phyloP scores from a whole-genome alignment of 2,329 filamentous ascomycete genomes.

The Monosporascus sp. region DNA sequence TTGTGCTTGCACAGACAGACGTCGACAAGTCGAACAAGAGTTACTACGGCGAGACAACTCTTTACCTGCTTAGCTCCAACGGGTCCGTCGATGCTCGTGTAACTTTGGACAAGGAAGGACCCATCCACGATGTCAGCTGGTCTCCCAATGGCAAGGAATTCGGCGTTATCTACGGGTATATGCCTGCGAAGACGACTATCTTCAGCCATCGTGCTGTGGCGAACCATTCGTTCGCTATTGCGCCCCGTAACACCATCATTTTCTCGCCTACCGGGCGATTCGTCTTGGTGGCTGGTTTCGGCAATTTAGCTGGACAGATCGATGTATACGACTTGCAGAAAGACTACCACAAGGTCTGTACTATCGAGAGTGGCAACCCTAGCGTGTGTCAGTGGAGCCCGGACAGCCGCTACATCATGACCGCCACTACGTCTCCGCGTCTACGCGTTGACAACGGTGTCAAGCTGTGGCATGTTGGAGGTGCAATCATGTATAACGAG shows the following conservation, averaged over 20 bases:
- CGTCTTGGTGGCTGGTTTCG: conserved; percentile 90
- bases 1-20: conserved; percentile 94
- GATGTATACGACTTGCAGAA: conserved; percentile 96
- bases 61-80: conserved; percentile 89
- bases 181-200: conserved; percentile 98
- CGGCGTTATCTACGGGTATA: conserved; percentile 94
- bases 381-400: conserved; percentile 97
- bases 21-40: conserved; percentile 98
- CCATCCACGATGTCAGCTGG: conserved; percentile 98
- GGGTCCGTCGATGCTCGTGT: conserved; percentile 91
- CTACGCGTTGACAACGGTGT: conserved; percentile 95
- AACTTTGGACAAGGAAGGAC: conserved; percentile 90
- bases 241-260: conserved; percentile 86
- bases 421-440: conserved; percentile 93
- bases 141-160: conserved; percentile 97
- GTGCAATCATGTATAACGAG: conserved; percentile 87
- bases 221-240: conserved; percentile 79
- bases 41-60: conserved; percentile 97
- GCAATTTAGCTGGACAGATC: conserved; percentile 94
- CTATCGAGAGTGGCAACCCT: conserved; percentile 91
- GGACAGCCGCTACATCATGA: conserved; percentile 91
- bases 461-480: conserved; percentile 89
- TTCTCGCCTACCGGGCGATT: conserved; percentile 95
- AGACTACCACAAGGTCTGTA: conserved; percentile 86
- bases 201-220: conserved; percentile 86